phyloP scores from a whole-genome alignment of 371 early-diverging fungal genomes.

The Phascolomyces articulosus region DNA sequence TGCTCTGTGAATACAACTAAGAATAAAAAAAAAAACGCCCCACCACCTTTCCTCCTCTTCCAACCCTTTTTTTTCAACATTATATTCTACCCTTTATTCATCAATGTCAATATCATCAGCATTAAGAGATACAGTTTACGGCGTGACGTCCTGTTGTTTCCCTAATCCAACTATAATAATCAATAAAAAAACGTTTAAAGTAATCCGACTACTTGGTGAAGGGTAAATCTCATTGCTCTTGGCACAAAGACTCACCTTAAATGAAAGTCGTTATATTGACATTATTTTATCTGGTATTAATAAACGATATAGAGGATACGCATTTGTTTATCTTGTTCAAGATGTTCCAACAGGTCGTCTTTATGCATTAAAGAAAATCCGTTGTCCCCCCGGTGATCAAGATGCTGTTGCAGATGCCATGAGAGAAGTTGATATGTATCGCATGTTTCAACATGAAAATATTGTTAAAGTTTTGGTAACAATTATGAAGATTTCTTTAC shows the following conservation, averaged over 20 bases:
- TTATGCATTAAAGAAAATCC: constrained; percentile 71
- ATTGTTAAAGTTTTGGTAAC: constrained; percentile 68
- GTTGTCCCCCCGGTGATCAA: constrained; percentile 60
- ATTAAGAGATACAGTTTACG: constrained; percentile 48
- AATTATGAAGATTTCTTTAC: neutral
- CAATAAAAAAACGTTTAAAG: constrained; percentile 56
- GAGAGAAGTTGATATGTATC: constrained; percentile 73
- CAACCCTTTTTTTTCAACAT: neutral
- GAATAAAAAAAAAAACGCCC: neutral
- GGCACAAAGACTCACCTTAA: no score
- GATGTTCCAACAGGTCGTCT: constrained; percentile 49
- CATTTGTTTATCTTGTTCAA: constrained; percentile 70
- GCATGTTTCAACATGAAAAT: constrained; percentile 65
- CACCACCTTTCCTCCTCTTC: neutral
- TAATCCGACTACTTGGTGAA: constrained; percentile 63
- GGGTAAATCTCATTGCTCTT: constrained; percentile 58
- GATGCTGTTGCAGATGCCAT: constrained; percentile 61
- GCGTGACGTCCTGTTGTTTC: constrained; percentile 59
- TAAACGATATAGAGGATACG: constrained; percentile 80
- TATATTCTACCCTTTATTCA: neutral
- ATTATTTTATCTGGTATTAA: no score
- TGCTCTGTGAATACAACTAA: no score
- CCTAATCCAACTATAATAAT: constrained; percentile 61
- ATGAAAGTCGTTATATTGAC: no score
- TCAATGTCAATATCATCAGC: constrained; percentile 25